Base-by-base conservation (phyloP, 2,329 filamentous ascomycete genomes). In the Periconia digitata region DNA sequence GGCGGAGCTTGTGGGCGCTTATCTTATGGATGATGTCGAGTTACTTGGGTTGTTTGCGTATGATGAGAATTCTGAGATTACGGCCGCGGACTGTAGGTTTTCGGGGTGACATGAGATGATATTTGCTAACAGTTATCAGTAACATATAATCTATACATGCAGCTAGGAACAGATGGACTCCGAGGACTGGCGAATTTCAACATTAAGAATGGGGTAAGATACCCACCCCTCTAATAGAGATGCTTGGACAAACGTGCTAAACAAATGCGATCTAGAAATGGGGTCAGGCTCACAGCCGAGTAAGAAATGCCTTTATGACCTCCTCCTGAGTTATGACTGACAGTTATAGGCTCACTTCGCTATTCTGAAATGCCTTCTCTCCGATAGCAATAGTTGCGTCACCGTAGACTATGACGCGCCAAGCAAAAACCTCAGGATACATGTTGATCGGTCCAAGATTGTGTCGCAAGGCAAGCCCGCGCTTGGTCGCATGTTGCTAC, bases 251-350 rank as follows among this genome's bases (percentile, higher is more conserved):
- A 10, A 37, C n/a, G 24, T 13, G 13, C 13, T 13, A 6, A 27
- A 13, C 24, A 7, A 27, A 27, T 27, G 24, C 13, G 24, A 27
- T 39, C 15, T 29, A 56, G 50, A 46, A 22, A 27, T 59, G 56
- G 55, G 55, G 53, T 8, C 47, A 59, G 38, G 55, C 53, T 6
- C 56, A 59, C 27, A 47, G 45, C 23, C 38, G 49, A 32, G 54
- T 55, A 46, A 39, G 40, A 15, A 15, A 40, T 38, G 6, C 17
- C 18, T 24, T 24, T 6, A 17, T 6, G 40, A n/a, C 13, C n/a
- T 24, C 21, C 38, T 18, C 18, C 8, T 29, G 17, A 40, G 20
- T 16, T 6, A 10, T 27, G 21, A n/a, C 29, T 47, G 20, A 40
- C 36, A 16, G 42, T 23, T n/a, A n/a, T 42, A 56, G 53, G 55